A percentile compares a stretch with the other conserved stretches of the same genome.
Evolutionary conservation across 1,284 basidiomycete genomes (phyloP).

Genomic region (Boletus semigastroideus): DNA sequence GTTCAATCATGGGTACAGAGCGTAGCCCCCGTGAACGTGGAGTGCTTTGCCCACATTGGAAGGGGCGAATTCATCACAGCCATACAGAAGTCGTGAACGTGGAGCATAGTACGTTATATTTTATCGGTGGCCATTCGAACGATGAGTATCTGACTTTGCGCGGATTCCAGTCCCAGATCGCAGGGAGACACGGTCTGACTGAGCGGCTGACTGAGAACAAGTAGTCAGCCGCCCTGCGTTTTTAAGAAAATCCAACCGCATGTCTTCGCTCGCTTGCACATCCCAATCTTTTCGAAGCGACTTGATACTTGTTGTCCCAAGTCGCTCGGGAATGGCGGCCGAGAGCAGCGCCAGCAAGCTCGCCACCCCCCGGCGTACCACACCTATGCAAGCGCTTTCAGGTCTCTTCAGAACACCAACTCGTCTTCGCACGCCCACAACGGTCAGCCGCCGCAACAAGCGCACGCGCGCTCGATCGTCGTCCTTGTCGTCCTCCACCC

Average conservation of each 20-base stretch:
- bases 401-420: constrained; percentile 27
- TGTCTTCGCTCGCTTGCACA: no score
- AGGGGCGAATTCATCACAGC: no score
- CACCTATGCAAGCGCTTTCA: constrained; percentile 19
- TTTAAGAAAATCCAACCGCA: constrained; percentile 3
- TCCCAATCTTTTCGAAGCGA: background rate
- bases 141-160: background rate
- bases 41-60: no score
- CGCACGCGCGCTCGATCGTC: constrained; percentile 16
- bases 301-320: background rate
- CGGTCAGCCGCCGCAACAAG: constrained; percentile 19
- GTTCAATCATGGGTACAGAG: no score
- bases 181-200: background rate
- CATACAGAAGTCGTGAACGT: no score
- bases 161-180: background rate
- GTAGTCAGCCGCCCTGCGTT: constrained; percentile 14
- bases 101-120: background rate
- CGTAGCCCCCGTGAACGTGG: no score
- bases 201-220: constrained; percentile 8
- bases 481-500: constrained; percentile 4
- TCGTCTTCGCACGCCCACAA: constrained; percentile 17
- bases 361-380: constrained; percentile 12
- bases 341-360: constrained; percentile 5
- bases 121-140: background rate
- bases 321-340: constrained; percentile 13